These are phyloP conservation scores for Rhizopogon roseolus DNA, from an alignment of 768 basidiomycete genomes.

Conservation along the genomic window DNA sequence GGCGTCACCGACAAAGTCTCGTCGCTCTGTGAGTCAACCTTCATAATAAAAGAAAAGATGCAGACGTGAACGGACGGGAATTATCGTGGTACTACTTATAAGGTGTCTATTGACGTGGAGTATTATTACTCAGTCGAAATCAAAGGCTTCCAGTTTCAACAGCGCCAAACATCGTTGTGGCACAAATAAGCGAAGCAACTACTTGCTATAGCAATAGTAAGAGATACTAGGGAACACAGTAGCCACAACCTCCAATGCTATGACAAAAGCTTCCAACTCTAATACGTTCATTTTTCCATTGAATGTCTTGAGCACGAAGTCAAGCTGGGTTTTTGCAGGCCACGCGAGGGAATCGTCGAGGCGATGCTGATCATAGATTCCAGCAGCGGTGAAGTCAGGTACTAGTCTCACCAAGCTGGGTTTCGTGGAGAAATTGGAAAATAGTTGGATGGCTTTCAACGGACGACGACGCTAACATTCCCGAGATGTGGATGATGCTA, in stretches of 20 bases:
- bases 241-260: background rate
- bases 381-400: background rate
- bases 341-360: background rate
- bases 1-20: slow-evolving; percentile 18
- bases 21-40: background rate
- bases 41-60: slow-evolving; percentile 3
- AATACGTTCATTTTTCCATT: background rate
- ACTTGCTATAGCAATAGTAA: no score
- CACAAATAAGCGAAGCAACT: no score
- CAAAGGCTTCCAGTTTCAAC: no score
- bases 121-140: no score
- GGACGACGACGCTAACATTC: background rate
- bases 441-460: background rate
- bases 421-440: background rate
- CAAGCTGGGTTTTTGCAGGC: background rate
- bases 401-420: background rate
- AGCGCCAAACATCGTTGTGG: no score
- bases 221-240: background rate
- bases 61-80: no score
- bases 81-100: background rate
- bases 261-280: background rate
- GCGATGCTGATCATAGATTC: background rate
- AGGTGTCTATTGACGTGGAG: no score
- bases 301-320: background rate
- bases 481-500: no score